phyloP scores from a whole-genome alignment of 1,139 yeast genomes.

The Suhomyces choctaworum region DNA sequence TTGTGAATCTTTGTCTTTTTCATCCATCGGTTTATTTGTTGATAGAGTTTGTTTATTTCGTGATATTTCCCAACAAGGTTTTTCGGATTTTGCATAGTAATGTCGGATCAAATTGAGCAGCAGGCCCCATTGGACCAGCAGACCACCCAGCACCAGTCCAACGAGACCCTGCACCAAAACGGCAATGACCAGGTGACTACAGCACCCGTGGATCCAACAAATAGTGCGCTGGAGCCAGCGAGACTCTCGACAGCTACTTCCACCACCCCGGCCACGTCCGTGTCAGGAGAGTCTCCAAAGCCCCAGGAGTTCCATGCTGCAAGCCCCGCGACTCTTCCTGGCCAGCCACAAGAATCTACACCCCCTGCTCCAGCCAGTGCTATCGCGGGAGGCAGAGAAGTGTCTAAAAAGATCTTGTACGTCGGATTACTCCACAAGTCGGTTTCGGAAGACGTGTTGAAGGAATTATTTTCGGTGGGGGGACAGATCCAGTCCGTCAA shows the following conservation, averaged over 20 bases:
- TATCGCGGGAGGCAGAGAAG: conserved; percentile 77
- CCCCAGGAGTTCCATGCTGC: too few relatives aligned
- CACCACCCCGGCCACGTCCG: too few relatives aligned
- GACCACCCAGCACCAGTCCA: too few relatives aligned
- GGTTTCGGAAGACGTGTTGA: conserved; percentile 61
- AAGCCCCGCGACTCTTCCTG: too few relatives aligned
- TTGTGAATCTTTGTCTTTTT: conserved; percentile 2
- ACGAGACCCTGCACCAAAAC: too few relatives aligned
- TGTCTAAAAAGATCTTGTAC: conserved; percentile 69
- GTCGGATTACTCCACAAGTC: conserved; percentile 73
- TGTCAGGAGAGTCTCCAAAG: too few relatives aligned
- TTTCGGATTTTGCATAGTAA: not conserved
- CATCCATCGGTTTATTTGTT: conserved; percentile 3
- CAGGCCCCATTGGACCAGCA: too few relatives aligned
- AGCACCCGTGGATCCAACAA: too few relatives aligned
- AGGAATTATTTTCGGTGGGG: conserved; percentile 61
- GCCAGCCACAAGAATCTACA: too few relatives aligned
- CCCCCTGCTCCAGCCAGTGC: conserved; percentile 59
- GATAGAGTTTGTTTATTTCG: conserved; percentile 6
- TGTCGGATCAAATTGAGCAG: conserved; percentile 4
- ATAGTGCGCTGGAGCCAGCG: too few relatives aligned
- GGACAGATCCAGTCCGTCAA: conserved; percentile 65
- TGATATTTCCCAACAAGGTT: not conserved
- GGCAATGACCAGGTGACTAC: too few relatives aligned
- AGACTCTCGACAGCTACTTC: too few relatives aligned